Percentiles rank a stretch among this genome's conserved stretches.
phyloP scores from a whole-genome alignment of 2,329 filamentous ascomycete species.

The Alternaria infectoria region DNA sequence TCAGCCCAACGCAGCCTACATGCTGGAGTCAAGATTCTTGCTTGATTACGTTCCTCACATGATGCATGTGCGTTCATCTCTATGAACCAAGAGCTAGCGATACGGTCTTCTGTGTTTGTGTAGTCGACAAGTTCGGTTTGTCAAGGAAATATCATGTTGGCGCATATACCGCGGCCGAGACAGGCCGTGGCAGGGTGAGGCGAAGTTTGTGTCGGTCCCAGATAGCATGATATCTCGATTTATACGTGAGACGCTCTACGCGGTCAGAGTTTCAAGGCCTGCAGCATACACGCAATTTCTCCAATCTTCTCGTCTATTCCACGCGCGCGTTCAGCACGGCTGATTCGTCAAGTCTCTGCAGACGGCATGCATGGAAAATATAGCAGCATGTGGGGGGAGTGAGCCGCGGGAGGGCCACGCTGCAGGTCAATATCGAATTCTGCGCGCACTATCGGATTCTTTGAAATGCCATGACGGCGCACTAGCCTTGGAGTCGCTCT shows the following conservation, averaged over 20 bases:
- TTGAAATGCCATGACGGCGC: conserved; percentile 12
- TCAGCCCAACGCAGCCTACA: background rate
- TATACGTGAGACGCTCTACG: background rate
- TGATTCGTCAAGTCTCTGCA: background rate
- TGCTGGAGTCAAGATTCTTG: background rate
- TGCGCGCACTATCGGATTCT: conserved; percentile 16
- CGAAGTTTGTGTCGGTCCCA: background rate
- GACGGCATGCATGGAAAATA: background rate
- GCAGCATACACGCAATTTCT: background rate
- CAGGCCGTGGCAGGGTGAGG: background rate
- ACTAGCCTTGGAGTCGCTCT: background rate
- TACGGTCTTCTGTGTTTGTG: background rate
- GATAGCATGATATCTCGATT: background rate
- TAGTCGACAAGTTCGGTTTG: background rate
- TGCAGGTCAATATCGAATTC: conserved; percentile 11
- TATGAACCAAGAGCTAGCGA: background rate
- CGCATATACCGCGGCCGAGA: background rate
- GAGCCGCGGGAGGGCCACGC: background rate
- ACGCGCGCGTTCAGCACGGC: background rate
- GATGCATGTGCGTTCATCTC: background rate
- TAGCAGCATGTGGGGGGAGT: background rate
- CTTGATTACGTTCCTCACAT: background rate
- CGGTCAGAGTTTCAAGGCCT: background rate
- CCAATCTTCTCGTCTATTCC: background rate
- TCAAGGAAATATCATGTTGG: background rate